Conservation (phyloP, 352 stramenopile species). For the Thalassiosira delicatula region DNA sequence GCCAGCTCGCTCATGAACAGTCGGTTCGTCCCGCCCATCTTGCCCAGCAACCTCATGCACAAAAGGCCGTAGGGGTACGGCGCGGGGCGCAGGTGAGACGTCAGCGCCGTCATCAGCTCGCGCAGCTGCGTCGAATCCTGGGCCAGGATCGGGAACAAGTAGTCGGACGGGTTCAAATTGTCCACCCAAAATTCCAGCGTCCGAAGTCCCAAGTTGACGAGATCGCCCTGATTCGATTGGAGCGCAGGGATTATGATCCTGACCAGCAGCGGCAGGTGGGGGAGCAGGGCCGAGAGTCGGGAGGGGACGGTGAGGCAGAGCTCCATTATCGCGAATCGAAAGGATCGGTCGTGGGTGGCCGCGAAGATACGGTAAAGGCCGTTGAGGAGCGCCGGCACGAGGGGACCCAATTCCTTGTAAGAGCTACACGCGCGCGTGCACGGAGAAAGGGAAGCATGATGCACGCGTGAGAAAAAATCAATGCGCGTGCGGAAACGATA, state of each 20-base stretch:
- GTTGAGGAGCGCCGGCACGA: slow-evolving; percentile 92
- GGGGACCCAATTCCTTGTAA: slow-evolving; percentile 94
- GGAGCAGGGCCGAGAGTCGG: slow-evolving; percentile 93
- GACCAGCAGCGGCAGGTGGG: slow-evolving; percentile 96
- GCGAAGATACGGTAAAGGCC: slow-evolving; percentile 92
- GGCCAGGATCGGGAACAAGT: slow-evolving; percentile 85
- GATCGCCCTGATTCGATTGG: slow-evolving; percentile 89
- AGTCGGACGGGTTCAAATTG: slow-evolving; percentile 95
- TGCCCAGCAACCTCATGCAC: slow-evolving; percentile 88
- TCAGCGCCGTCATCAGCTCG: slow-evolving; percentile 95
- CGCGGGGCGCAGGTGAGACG: slow-evolving; percentile 92
- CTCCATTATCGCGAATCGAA: slow-evolving; percentile 93
- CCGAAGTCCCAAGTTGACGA: slow-evolving; percentile 91
- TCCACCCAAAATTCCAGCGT: slow-evolving; percentile 98
- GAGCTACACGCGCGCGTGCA: slow-evolving; percentile 73
- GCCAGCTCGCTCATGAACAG: slow-evolving; percentile 87
- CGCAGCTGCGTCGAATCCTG: slow-evolving; percentile 83
- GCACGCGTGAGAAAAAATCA: not conserved
- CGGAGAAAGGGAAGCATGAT: not conserved
- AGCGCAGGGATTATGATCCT: slow-evolving; percentile 94
- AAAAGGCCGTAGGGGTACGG: slow-evolving; percentile 96
- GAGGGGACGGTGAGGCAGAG: slow-evolving; percentile 96
- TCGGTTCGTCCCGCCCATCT: slow-evolving; percentile 94
- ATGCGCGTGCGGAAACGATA: too few relatives aligned
- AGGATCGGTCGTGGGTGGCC: slow-evolving; percentile 86